Evolutionary conservation across 2,329 filamentous ascomycete genomes (phyloP), one percentile per base, ranked within the genome.

Genomic region (Diaporthe sp.): DNA sequence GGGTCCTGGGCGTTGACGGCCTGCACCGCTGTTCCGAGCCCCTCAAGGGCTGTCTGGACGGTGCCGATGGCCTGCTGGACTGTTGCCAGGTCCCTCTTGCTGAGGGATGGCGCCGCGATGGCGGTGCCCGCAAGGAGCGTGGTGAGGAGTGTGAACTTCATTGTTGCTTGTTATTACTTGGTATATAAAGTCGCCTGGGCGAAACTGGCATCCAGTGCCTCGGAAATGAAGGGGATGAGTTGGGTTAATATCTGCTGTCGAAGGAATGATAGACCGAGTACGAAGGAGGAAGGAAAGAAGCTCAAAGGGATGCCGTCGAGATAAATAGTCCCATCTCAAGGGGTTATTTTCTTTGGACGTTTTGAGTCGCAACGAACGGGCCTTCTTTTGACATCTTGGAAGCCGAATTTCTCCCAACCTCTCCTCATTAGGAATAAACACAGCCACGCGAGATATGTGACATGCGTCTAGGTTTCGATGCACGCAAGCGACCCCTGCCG

Each of bases 1-100:
- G 74, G 71, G 47, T 75, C 74, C 10, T 50, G 61, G 17, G 71
- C 74, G 40, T 47, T 70, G 70, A 75, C 74, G 47, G 57, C 71
- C 45, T 75, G 22, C 47, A 75, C 74, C 2, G 74, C 74, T n/a
- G 71, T 75, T 28, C 71, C 74, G 57, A 75, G 74, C 54, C 68
- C 28, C 25, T 66, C 57, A 30, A 73, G 64, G 6, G 74, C 50
- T 40, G 55, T 70, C 45, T 75, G 74, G 22, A 75, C 74, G 35
- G 61, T 45, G 64, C 42, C 69, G 64, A 75, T 64, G 38, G 61
- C 74, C 22, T 45, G 30, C 55, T 75, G 74, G 50, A 75, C 42
- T 1, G 74, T 73, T 40, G 71, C 70, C 47, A 75, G 38, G 15
- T 75, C 71, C 40, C 74, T 69, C 64, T 72, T 66, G 28, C 28